These are phyloP conservation scores for Claviceps monticola DNA, from an alignment of 2,329 filamentous ascomycete genomes.

Conservation along the genomic window DNA sequence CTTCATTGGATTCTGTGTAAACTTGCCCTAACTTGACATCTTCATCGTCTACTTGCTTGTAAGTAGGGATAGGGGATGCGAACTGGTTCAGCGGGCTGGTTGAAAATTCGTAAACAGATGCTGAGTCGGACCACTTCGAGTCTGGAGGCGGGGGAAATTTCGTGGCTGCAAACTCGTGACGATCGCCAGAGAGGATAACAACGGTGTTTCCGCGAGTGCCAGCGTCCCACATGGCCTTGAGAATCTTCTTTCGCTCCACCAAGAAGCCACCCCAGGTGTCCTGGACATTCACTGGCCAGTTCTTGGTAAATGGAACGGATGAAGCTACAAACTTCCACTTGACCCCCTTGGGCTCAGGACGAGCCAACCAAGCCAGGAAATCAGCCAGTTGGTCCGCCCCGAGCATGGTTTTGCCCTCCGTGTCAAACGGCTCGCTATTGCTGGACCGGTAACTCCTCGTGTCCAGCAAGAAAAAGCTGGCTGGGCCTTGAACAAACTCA, in stretches of 20 bases:
- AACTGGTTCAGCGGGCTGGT: conserved; percentile 90
- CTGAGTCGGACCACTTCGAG: conserved; percentile 47
- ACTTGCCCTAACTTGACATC: conserved; percentile 74
- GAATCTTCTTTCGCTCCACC: conserved; percentile 59
- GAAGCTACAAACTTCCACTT: conserved; percentile 90
- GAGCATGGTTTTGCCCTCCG: conserved; percentile 70
- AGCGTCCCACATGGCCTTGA: conserved; percentile 87
- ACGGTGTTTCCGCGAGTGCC: conserved; percentile 64
- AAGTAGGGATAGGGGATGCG: conserved; percentile 73
- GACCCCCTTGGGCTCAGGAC: conserved; percentile 60
- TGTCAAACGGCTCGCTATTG: conserved; percentile 44
- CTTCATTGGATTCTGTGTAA: background rate
- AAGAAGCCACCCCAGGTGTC: conserved; percentile 96
- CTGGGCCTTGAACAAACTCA: conserved; percentile 77
- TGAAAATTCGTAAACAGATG: conserved; percentile 78
- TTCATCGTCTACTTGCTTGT: conserved; percentile 64
- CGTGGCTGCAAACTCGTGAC: conserved; percentile 95
- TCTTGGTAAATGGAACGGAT: conserved; percentile 91
- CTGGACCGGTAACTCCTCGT: conserved; percentile 75
- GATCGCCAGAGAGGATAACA: conserved; percentile 74
- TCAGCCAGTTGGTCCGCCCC: conserved; percentile 66
- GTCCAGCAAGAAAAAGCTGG: conserved; percentile 88
- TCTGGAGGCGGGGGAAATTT: conserved; percentile 50
- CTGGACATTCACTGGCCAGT: conserved; percentile 76
- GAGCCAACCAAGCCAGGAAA: conserved; percentile 61